Conservation (phyloP, 2,329 filamentous ascomycete species). For the Claviceps lovelessii region DNA sequence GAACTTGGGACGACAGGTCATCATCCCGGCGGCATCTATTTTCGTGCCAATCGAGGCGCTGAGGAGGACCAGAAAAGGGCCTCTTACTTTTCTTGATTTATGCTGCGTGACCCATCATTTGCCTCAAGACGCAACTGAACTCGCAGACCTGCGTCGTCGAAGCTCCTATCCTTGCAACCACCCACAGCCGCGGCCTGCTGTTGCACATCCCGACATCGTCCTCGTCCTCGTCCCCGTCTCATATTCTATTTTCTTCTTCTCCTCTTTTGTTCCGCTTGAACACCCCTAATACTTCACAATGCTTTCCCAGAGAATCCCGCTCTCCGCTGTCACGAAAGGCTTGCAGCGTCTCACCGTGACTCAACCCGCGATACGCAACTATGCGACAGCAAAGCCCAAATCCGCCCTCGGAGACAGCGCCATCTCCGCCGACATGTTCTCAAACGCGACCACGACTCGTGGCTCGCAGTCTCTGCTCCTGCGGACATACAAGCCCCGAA, state of each 20-base stretch:
- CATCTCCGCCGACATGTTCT: conserved; percentile 10
- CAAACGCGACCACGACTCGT: conserved; percentile 9
- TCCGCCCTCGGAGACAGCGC: conserved; percentile 7
- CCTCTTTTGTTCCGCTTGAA: too few relatives aligned
- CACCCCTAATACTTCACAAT: conserved; percentile 8
- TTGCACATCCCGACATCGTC: not conserved
- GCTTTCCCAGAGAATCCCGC: conserved; percentile 17
- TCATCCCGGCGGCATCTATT: not conserved
- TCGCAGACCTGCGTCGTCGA: not conserved
- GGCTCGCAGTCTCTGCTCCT: conserved; percentile 33
- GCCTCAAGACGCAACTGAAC: not conserved
- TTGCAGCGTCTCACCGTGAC: conserved; percentile 16
- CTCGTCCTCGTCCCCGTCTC: not conserved
- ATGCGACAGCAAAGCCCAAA: conserved; percentile 16
- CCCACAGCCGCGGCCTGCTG: not conserved
- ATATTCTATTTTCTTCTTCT: not conserved
- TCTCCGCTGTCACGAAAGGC: conserved; percentile 16
- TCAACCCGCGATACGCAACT: conserved; percentile 15
- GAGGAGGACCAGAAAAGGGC: not conserved
- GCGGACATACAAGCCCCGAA: conserved; percentile 84
- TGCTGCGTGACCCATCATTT: not conserved
- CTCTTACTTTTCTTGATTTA: not conserved
- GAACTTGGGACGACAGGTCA: not conserved
- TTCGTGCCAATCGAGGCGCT: conserved; percentile 1
- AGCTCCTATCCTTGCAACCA: not conserved